Conservation (phyloP, 495 filamentous ascomycete species). For the Podospora tetraspora region DNA sequence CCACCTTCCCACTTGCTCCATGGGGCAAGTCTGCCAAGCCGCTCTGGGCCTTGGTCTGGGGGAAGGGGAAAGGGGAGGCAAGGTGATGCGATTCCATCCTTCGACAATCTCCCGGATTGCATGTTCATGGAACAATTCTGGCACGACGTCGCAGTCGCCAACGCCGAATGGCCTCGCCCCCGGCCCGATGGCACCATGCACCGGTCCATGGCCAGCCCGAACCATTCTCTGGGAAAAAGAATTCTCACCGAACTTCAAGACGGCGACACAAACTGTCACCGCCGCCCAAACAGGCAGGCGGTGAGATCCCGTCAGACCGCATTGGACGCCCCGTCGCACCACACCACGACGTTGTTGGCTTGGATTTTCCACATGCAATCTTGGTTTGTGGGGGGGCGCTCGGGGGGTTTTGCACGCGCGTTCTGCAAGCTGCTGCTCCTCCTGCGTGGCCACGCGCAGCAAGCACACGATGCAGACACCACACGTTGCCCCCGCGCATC, state of each 20-base stretch:
- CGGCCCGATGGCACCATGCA: too few relatives aligned
- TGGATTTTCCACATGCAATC: neutral
- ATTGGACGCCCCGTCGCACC: too few relatives aligned
- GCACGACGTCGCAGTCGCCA: neutral
- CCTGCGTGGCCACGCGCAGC: neutral
- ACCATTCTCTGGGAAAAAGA: neutral
- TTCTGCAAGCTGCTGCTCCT: neutral
- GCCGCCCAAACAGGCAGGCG: neutral
- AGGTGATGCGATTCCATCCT: neutral
- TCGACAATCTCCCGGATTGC: neutral
- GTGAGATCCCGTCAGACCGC: neutral
- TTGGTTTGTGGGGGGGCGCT: neutral
- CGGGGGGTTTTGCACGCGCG: neutral
- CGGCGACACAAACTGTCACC: too few relatives aligned
- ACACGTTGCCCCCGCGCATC: neutral
- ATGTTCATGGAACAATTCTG: neutral
- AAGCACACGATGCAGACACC: neutral
- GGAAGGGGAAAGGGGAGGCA: neutral
- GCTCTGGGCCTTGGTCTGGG: neutral
- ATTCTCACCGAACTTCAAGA: too few relatives aligned
- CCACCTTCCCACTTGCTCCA: too few relatives aligned
- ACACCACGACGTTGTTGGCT: neutral
- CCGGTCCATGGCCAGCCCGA: neutral
- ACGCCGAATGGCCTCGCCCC: too few relatives aligned
- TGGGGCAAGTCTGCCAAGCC: neutral